A percentile compares a stretch with the other conserved stretches of the same genome.
Conservation (phyloP, 179 eudicot species). For the Camellia oleifera region DNA sequence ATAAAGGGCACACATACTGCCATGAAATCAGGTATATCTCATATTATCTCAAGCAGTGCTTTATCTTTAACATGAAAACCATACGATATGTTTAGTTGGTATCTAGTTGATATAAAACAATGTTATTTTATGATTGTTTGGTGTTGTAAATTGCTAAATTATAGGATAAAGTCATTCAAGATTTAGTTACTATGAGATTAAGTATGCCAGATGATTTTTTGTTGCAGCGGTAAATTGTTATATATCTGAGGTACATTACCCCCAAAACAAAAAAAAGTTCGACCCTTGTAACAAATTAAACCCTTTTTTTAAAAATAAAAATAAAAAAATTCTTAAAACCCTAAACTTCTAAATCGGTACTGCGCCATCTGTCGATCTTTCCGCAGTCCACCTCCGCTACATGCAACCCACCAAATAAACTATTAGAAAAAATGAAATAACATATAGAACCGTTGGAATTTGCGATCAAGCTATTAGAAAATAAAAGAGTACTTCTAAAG, state of each 20-base stretch:
- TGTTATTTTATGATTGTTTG: not conserved
- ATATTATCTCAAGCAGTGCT: not conserved
- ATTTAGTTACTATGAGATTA: not conserved
- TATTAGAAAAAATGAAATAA: too few relatives aligned
- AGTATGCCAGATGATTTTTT: not conserved
- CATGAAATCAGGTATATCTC: slow-evolving; percentile 84
- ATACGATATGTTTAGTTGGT: not conserved
- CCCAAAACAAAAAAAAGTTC: too few relatives aligned
- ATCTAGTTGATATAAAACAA: not conserved
- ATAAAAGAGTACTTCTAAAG: not conserved
- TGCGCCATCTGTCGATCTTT: too few relatives aligned
- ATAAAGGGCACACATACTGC: slow-evolving; percentile 99
- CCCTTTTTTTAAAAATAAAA: too few relatives aligned
- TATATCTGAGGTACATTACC: too few relatives aligned
- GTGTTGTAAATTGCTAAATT: not conserved
- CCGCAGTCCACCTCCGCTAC: too few relatives aligned
- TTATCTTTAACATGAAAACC: not conserved
- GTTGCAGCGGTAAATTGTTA: not conserved
- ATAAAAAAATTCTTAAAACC: too few relatives aligned
- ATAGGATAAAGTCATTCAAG: not conserved
- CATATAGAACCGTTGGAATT: too few relatives aligned
- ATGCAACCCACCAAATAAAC: too few relatives aligned
- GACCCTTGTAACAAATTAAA: too few relatives aligned
- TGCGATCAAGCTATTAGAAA: too few relatives aligned
- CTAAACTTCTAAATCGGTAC: too few relatives aligned